Evolutionary conservation across 1,139 yeast species (phyloP).

Genomic region (Meyerozyma smithsonii): DNA sequence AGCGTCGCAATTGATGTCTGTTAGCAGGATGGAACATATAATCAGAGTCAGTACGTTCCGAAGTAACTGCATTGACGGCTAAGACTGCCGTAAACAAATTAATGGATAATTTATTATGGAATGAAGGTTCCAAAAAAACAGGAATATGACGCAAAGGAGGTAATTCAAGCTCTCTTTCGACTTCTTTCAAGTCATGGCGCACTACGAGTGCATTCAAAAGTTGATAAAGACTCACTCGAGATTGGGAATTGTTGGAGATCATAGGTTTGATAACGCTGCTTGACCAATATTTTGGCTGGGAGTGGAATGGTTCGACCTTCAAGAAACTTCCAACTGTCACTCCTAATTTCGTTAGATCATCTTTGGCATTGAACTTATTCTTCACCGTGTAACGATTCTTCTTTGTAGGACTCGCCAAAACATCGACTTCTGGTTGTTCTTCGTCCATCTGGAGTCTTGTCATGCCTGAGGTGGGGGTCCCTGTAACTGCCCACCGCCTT

Average conservation of each 20-base stretch:
- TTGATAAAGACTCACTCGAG: slow-evolving; percentile 33
- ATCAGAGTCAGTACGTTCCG: slow-evolving; percentile 62
- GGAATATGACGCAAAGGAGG: slow-evolving; percentile 59
- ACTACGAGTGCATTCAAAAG: slow-evolving; percentile 47
- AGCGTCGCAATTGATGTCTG: slow-evolving; percentile 47
- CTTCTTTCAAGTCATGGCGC: slow-evolving; percentile 50
- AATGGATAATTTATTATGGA: slow-evolving; percentile 54
- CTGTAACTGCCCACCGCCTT: slow-evolving; percentile 69
- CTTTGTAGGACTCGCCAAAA: slow-evolving; percentile 12
- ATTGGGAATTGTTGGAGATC: slow-evolving; percentile 29
- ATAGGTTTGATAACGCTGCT: slow-evolving; percentile 47
- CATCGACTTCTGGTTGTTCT: slow-evolving; percentile 7
- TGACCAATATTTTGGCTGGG: slow-evolving; percentile 45
- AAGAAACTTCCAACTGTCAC: slow-evolving; percentile 48
- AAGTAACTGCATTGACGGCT: slow-evolving; percentile 69
- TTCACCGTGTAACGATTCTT: slow-evolving; percentile 36
- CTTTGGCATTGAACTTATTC: slow-evolving; percentile 32
- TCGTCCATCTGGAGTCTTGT: slow-evolving; percentile 56
- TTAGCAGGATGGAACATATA: slow-evolving; percentile 66
- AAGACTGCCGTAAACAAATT: slow-evolving; percentile 62
- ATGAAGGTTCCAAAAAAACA: slow-evolving; percentile 54
- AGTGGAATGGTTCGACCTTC: slow-evolving; percentile 54
- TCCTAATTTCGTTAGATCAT: slow-evolving; percentile 54
- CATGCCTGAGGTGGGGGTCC: slow-evolving; percentile 70
- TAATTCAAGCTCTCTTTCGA: slow-evolving; percentile 50